Evolutionary conservation across 495 filamentous ascomycete species (phyloP), one percentile per base, ranked within the genome.

Genomic region (Neurospora intermedia): DNA sequence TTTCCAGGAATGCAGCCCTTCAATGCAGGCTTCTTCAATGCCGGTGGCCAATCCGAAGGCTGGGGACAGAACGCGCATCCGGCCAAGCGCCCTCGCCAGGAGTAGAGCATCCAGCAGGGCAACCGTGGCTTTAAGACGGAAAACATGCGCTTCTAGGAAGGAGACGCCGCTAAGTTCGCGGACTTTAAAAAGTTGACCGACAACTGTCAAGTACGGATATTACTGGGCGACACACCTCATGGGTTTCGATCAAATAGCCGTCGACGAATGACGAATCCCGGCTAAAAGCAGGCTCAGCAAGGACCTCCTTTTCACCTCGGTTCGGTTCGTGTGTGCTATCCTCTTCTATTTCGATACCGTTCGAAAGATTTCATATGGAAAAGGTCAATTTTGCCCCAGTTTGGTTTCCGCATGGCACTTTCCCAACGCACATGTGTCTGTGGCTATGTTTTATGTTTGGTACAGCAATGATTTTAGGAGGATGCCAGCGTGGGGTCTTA

Each of bases 11-110:
- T 86, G 79, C 89, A 89, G 77, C 84, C 88, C 13, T 97, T 96
- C 83, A 94, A 94, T 79, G 91, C 92, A 70, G 89, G 87, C 73
- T 94, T 95, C 87, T 96, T 95, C 10, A 85, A 83, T 43, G 88
- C 88, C 74, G 77, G 75, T 27, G 74, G 71, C 73, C 81, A 80
- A 71, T 73, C 76, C 35, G 80, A 81, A 41, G 90, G 88, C 40
- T 87, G 86, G 75, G 54, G 79, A 76, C 92, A 92, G 88, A 96
- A 97, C 76, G 93, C 93, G 0, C 93, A 97, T 75, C 92, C 92
- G 39, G 89, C 91, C 10, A 97, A 97, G 81, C 87, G 92, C 72
- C 90, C 90, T 73, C 88, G 92, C 70, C 78, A 79, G 20, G 81
- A 83, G 76, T 83, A 82, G 78, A 71, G 62, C 42, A 31, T 69